Base-by-base conservation (phyloP, 148 eudicot species). In the Spergularia bocconei region DNA sequence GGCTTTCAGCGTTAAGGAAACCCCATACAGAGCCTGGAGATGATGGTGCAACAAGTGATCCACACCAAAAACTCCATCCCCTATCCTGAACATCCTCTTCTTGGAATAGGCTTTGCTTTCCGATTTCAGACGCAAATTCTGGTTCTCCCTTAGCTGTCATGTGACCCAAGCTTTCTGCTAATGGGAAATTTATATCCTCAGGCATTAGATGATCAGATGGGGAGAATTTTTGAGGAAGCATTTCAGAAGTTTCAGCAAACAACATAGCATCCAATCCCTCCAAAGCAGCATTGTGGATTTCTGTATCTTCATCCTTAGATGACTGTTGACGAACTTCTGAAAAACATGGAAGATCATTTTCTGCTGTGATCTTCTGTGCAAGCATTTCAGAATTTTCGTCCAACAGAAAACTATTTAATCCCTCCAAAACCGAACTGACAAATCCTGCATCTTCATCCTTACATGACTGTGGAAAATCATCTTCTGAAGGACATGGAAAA, bases 51-150 rank as follows among this genome's bases (percentile, higher is more conserved):
- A 53, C 12, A 52, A 25, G 77, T 47, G 74, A 60, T 51, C 63
- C 78, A 69, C 75, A 78, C 87, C 83, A 87, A 72, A 79, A 70
- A 69, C 63, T 77, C 85, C 85, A 82, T 63, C 61, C 67, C 52
- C 41, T 72, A 77, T 70, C 67, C 2, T 70, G 53, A 41, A 64
- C 64, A 56, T 63, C 77, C 13, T 69, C 79, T n/a, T 62, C 59
- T 13, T 13, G 47, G 8, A 48, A 73, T 39, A 68, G 77, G 57
- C 38, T 79, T 61, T 48, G 65, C 33, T 82, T 70, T 71, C 71
- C 83, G 47, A 20, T 69, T 64, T 74, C 36, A 63, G 38, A 14
- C 23, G 2, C 67, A 39, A 41, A n/a, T 56, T 57, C 41, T 67
- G 36, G 39, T 54, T 13, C 20, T 38, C 17, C 82, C 41, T 21